These are phyloP conservation scores for Amanita rimosa DNA, from an alignment of 768 basidiomycete species.

Conservation along the genomic window DNA sequence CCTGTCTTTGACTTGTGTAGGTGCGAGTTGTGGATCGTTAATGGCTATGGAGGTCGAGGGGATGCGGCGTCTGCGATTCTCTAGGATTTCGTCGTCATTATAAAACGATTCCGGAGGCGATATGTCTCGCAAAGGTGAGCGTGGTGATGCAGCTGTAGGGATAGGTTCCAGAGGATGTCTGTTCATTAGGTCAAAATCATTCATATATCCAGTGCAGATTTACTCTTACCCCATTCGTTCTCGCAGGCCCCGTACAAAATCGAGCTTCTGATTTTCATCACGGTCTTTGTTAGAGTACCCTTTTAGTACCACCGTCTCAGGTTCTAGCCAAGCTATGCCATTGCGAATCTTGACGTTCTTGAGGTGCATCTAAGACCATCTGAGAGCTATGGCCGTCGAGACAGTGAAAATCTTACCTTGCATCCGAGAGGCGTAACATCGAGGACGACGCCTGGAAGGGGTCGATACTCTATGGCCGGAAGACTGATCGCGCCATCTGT, in stretches of 20 bases:
- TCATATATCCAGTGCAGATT: not conserved
- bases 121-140: slow-evolving; percentile 19
- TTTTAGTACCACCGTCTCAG: slow-evolving; percentile 45
- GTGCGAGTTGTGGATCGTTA: not conserved
- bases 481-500: slow-evolving; percentile 66
- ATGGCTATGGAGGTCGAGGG: slow-evolving; percentile 7
- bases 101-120: slow-evolving; percentile 10
- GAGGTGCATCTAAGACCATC: slow-evolving; percentile 44
- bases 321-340: slow-evolving; percentile 72
- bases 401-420: slow-evolving; percentile 41
- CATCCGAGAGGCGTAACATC: slow-evolving; percentile 72
- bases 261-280: slow-evolving; percentile 40
- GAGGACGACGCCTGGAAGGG: slow-evolving; percentile 52
- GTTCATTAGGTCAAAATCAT: not conserved
- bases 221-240: slow-evolving; percentile 54
- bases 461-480: slow-evolving; percentile 70
- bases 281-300: slow-evolving; percentile 57
- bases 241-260: slow-evolving; percentile 54
- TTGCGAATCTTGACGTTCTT: slow-evolving; percentile 56
- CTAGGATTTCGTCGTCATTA: slow-evolving; percentile 5
- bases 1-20: not conserved
- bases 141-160: slow-evolving; percentile 5
- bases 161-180: slow-evolving; percentile 15
- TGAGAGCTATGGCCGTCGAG: not conserved
- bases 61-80: slow-evolving; percentile 7